A percentile compares a stretch with the other conserved stretches of the same genome.
Evolutionary conservation across 306 rosid genomes (phyloP).

Genomic region (Begonia loranthoides): DNA sequence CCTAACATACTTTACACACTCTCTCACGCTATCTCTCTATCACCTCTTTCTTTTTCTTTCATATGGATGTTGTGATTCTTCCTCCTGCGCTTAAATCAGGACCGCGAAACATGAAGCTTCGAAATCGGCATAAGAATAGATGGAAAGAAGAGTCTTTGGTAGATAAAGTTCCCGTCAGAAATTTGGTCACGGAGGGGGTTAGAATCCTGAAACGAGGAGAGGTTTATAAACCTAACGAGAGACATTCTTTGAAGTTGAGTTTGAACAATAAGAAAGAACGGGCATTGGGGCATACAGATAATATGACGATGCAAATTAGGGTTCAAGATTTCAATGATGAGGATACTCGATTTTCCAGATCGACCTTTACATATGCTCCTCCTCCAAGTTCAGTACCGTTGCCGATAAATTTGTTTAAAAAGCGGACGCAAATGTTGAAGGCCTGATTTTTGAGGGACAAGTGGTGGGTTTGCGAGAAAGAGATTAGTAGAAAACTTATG

Average conservation of each 20-base stretch:
- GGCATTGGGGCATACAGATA: constrained; percentile 45
- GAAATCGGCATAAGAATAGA: constrained; percentile 10
- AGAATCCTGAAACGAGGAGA: constrained; percentile 83
- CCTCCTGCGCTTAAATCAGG: constrained; percentile 11
- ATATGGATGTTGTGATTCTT: background rate
- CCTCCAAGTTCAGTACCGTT: constrained; percentile 69
- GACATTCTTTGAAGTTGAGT: constrained; percentile 3
- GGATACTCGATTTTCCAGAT: constrained; percentile 44
- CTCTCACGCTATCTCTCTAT: too few species aligned
- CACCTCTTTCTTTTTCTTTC: too few species aligned
- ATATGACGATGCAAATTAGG: constrained; percentile 39
- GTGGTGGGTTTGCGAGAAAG: too few species aligned
- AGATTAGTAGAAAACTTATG: too few species aligned
- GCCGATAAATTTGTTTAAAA: constrained; percentile 44
- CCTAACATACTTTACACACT: background rate
- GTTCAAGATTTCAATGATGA: constrained; percentile 26
- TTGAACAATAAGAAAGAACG: constrained; percentile 10
- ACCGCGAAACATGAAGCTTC: constrained; percentile 32
- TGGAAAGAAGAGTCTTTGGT: constrained; percentile 8
- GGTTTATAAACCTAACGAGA: constrained; percentile 15
- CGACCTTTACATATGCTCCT: constrained; percentile 34
- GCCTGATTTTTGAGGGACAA: too few species aligned
- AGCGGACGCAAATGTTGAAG: constrained; percentile 39
- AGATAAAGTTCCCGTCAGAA: constrained; percentile 14
- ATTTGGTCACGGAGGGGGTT: constrained; percentile 47